Percentiles rank a stretch among this genome's conserved stretches.
These are phyloP conservation scores for Periconia macrospinosa DNA, from an alignment of 2,329 filamentous ascomycete species.

Conservation along the genomic window DNA sequence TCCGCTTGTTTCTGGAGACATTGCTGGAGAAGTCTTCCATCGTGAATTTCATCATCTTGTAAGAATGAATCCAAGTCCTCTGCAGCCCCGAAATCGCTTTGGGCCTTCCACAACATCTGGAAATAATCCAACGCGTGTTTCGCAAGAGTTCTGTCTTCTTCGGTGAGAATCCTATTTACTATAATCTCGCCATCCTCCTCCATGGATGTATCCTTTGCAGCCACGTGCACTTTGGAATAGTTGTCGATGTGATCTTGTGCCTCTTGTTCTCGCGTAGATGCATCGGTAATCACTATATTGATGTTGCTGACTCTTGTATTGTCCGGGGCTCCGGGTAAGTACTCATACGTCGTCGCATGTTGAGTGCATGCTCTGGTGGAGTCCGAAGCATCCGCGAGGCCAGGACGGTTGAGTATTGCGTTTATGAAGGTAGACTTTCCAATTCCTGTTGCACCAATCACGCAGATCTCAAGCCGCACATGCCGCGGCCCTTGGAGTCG, in stretches of 20 bases:
- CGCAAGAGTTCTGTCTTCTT: neutral
- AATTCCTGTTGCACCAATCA: neutral
- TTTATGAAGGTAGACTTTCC: neutral
- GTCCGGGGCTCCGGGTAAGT: neutral
- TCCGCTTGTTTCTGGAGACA: neutral
- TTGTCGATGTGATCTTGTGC: neutral
- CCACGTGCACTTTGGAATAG: neutral
- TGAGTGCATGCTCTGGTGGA: neutral
- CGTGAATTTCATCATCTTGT: neutral
- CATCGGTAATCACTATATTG: neutral
- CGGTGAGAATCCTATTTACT: too few species aligned
- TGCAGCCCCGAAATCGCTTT: slow-evolving; percentile 1
- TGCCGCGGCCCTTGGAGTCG: neutral
- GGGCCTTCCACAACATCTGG: neutral
- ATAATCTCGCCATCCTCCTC: too few species aligned
- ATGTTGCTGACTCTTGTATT: neutral
- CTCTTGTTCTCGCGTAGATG: neutral
- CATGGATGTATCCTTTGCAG: too few species aligned
- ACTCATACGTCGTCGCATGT: neutral
- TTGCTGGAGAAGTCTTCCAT: slow-evolving; percentile 1
- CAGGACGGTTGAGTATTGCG: neutral
- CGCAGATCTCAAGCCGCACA: neutral
- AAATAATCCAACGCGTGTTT: neutral
- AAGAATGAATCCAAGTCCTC: neutral
- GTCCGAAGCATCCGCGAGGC: neutral